Conservation (phyloP, 1,139 yeast species). For the Taphrina populina region DNA sequence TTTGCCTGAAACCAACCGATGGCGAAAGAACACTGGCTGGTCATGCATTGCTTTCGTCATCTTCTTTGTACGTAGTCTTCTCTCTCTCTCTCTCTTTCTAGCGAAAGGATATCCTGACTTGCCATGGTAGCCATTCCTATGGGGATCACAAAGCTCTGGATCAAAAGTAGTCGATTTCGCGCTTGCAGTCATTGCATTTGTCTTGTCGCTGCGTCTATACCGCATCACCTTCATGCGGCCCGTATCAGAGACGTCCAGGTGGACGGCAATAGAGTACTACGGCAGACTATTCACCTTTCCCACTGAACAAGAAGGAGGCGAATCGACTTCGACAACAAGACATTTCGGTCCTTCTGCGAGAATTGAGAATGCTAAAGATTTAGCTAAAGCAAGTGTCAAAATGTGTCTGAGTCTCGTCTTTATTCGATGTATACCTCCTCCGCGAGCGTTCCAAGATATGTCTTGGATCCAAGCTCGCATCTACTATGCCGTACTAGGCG, state of each 20-base stretch:
- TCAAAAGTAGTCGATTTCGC: constrained; percentile 22
- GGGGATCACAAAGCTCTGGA: constrained; percentile 23
- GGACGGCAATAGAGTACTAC: constrained; percentile 10
- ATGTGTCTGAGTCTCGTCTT: constrained; percentile 17
- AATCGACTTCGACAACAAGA: constrained; percentile 4
- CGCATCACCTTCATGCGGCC: constrained; percentile 18
- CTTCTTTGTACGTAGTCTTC: constrained; percentile 9
- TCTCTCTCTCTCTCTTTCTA: too few relatives aligned
- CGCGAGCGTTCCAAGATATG: constrained; percentile 16
- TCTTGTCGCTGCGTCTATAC: constrained; percentile 12
- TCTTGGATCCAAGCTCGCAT: constrained; percentile 8
- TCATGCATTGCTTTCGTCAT: constrained; percentile 5
- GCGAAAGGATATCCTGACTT: too few relatives aligned
- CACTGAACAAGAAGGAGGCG: constrained; percentile 7
- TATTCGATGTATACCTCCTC: constrained; percentile 20
- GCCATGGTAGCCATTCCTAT: constrained; percentile 14
- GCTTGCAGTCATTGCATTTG: constrained; percentile 20
- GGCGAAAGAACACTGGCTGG: constrained; percentile 10
- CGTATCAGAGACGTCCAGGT: constrained; percentile 12
- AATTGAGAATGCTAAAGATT: constrained; percentile 14
- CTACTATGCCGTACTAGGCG: constrained; percentile 21
- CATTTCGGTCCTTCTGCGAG: constrained; percentile 6
- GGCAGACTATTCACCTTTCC: constrained; percentile 16
- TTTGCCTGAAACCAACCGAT: constrained; percentile 4
- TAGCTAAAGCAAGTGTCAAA: constrained; percentile 11